Base-by-base conservation (phyloP, 1,284 basidiomycete genomes). In the Marasmius fiardii region DNA sequence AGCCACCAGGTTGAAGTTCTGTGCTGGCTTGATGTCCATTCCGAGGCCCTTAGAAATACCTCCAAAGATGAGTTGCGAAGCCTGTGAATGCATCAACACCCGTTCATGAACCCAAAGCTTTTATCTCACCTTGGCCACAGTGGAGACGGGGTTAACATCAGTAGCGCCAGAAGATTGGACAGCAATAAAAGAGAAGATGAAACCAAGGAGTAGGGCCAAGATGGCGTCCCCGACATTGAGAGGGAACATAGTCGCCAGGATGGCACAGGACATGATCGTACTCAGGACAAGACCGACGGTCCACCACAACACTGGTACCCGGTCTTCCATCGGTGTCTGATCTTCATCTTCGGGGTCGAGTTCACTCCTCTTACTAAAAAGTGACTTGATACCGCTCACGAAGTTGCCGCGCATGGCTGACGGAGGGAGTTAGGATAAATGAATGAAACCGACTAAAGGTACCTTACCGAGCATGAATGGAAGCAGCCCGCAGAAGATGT, bases 151-250 rank as follows among this genome's bases (percentile, higher is more conserved):
- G 67, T 84, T 85, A 63, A 85, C 75, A 61, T 83, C 81, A 12
- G 82, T 83, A 53, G 75, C 70, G 31, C 84, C 83, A 50, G 79
- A 71, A 51, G 78, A 81, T 68, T 86, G 83, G n/a, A 86, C 82
- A 53, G 80, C 85, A 60, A 88, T 82, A 71, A 87, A 86, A 31
- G 84, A 85, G 74, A 87, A 86, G 50, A 86, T 54, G 74, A 86
- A 86, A 45, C 82, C 82, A 48, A 88, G 76, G 59, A 87, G 43
- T 52, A 82, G 75, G 2, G 80, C 69, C 31, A 85, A 74, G 60
- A 85, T 71, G 20, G 77, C 80, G 52, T 83, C 76, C 23, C 81
- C 79, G 58, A 85, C 82, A 60, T 82, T 83, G 74, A 82, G 76
- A 58, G 75, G 64, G 72, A 82, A 85, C 48, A 77, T 71, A 26